Percentiles rank a stretch among this genome's conserved stretches.
These are phyloP conservation scores for Alternaria consortialis DNA, from an alignment of 2,329 filamentous ascomycete species.

Conservation along the genomic window DNA sequence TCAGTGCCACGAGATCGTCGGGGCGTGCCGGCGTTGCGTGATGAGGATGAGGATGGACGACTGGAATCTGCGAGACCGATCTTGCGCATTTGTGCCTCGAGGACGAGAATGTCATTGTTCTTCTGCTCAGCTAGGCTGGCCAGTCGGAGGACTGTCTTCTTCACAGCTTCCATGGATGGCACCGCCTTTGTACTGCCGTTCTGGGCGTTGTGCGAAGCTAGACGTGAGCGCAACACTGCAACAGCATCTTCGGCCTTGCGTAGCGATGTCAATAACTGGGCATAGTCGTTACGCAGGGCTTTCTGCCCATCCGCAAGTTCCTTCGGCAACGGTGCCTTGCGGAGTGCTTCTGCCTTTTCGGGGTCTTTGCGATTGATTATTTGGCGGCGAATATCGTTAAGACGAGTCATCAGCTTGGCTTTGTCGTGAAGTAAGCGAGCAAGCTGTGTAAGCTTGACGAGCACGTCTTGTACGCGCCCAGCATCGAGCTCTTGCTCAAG, in stretches of 20 bases:
- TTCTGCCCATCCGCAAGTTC: constrained; percentile 86
- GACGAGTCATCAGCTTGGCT: constrained; percentile 72
- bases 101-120: constrained; percentile 86
- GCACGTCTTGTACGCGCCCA: constrained; percentile 73
- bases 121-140: constrained; percentile 91
- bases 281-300: constrained; percentile 80
- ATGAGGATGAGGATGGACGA: constrained; percentile 37
- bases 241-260: constrained; percentile 82
- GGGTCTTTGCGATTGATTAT: constrained; percentile 75
- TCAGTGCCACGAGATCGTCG: constrained; percentile 25
- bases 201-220: constrained; percentile 66
- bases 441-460: constrained; percentile 73
- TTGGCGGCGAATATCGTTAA: constrained; percentile 80
- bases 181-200: constrained; percentile 58
- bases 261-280: constrained; percentile 76
- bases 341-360: constrained; percentile 69
- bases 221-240: constrained; percentile 78
- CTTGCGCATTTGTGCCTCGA: constrained; percentile 86
- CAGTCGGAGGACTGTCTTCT: constrained; percentile 91
- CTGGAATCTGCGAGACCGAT: constrained; percentile 54
- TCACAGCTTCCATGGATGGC: constrained; percentile 90
- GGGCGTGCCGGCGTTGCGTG: constrained; percentile 27
- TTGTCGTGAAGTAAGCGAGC: constrained; percentile 75
- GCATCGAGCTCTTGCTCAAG: constrained; percentile 72
- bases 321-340: constrained; percentile 78